Evolutionary conservation across 768 basidiomycete species (phyloP).

Genomic region (Boletus rex-veris): DNA sequence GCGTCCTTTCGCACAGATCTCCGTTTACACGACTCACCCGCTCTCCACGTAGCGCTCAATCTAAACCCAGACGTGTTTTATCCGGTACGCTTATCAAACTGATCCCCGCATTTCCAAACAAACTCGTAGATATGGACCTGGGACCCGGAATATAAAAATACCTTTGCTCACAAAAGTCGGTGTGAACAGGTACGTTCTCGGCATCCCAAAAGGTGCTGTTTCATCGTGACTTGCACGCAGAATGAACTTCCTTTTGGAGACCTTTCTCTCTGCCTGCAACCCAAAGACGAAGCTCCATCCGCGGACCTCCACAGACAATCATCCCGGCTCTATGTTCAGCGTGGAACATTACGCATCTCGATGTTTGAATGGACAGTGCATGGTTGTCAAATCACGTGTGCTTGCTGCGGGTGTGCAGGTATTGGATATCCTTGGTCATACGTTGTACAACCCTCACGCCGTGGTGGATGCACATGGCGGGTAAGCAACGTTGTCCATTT

Average conservation of each 20-base stretch:
- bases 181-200: conserved; percentile 8
- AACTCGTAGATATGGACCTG: conserved; percentile 5
- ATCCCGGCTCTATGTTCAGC: conserved; percentile 7
- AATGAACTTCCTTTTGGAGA: conserved; percentile 13
- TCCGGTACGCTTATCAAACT: conserved; percentile 1
- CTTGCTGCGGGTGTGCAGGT: not conserved
- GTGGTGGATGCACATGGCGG: conserved; percentile 1
- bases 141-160: not conserved
- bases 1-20: conserved; percentile 6
- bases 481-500: conserved; percentile 1
- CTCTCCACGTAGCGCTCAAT: not conserved
- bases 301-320: conserved; percentile 18
- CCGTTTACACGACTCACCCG: conserved; percentile 9
- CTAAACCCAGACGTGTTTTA: conserved; percentile 3
- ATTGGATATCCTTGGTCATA: conserved; percentile 1
- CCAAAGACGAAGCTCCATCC: conserved; percentile 18
- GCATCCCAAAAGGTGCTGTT: not conserved
- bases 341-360: conserved; percentile 14
- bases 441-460: not conserved
- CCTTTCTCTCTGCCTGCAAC: conserved; percentile 9
- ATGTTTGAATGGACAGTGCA: conserved; percentile 4
- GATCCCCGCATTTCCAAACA: not conserved
- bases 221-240: conserved; percentile 4
- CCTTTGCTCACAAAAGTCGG: not conserved
- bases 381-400: conserved; percentile 1